phyloP scores from a whole-genome alignment of 2,329 filamentous ascomycete genomes.

The Graphilbum ipis-grandicollis region DNA sequence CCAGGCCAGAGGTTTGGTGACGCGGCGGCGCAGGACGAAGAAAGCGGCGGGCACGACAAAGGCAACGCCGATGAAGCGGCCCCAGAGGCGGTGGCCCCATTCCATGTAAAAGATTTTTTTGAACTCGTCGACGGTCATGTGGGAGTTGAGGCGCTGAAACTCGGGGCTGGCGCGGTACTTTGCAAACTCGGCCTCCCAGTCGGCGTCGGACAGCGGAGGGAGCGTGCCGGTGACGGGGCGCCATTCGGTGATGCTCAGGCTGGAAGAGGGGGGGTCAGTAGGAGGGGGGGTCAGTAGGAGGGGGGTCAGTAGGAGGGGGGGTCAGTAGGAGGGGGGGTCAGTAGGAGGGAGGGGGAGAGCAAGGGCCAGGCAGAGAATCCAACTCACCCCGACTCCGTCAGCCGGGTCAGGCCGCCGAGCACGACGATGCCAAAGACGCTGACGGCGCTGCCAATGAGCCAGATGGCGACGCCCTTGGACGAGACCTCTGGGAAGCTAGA shows the following conservation, averaged over 20 bases:
- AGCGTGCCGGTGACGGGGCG: constrained; percentile 84
- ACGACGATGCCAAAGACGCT: constrained; percentile 96
- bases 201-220: constrained; percentile 57
- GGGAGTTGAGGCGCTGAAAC: constrained; percentile 77
- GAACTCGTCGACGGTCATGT: constrained; percentile 87
- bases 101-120: constrained; percentile 99
- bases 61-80: constrained; percentile 73
- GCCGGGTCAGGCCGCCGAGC: constrained; percentile 78
- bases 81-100: constrained; percentile 92
- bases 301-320: too few relatives aligned
- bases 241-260: constrained; percentile 98
- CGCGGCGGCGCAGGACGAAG: constrained; percentile 65
- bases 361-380: too few relatives aligned
- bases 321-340: too few relatives aligned
- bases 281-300: too few relatives aligned
- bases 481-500: constrained; percentile 40
- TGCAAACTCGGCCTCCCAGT: constrained; percentile 85
- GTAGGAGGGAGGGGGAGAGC: background rate
- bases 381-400: constrained; percentile 88
- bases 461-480: constrained; percentile 69
- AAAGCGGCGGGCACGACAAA: constrained; percentile 81
- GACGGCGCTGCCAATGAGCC: constrained; percentile 77
- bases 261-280: constrained; percentile 19
- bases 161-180: constrained; percentile 90
- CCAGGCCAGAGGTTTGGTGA: constrained; percentile 60